Conservation (phyloP, 371 early-diverging fungal genomes). For the Chytridium lagenaria region DNA sequence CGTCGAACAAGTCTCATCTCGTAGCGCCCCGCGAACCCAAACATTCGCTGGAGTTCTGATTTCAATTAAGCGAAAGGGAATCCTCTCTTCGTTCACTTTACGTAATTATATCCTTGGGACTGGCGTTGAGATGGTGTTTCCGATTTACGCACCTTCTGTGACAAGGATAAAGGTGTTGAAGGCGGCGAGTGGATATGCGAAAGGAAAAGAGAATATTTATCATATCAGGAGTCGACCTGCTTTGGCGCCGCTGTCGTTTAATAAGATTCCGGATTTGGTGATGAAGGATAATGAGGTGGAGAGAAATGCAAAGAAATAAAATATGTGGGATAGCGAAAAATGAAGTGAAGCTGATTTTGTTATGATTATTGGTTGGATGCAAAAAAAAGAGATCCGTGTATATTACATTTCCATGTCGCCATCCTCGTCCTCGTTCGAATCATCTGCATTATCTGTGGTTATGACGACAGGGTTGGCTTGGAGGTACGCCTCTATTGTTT, state of each 20-base stretch:
- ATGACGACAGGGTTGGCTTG: slow-evolving; percentile 16
- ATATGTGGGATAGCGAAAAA: neutral
- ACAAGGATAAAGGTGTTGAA: slow-evolving; percentile 53
- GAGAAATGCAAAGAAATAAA: slow-evolving; percentile 1
- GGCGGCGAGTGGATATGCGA: slow-evolving; percentile 30
- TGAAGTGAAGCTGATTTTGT: neutral
- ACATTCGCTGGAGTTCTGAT: slow-evolving; percentile 57
- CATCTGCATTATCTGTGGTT: slow-evolving; percentile 13
- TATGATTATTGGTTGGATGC: neutral
- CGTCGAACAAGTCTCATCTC: slow-evolving; percentile 50
- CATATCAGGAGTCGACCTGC: slow-evolving; percentile 40
- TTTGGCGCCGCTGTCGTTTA: slow-evolving; percentile 40
- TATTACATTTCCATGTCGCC: slow-evolving; percentile 32
- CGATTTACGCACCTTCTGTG: slow-evolving; percentile 54
- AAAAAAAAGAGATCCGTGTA: neutral
- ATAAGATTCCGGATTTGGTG: slow-evolving; percentile 50
- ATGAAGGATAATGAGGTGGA: slow-evolving; percentile 44
- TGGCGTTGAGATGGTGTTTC: slow-evolving; percentile 55
- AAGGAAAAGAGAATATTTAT: slow-evolving; percentile 38
- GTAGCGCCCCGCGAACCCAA: slow-evolving; percentile 45
- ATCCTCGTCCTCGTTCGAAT: slow-evolving; percentile 20
- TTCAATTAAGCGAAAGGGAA: slow-evolving; percentile 47
- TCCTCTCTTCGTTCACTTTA: slow-evolving; percentile 48
- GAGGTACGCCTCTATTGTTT: slow-evolving; percentile 10
- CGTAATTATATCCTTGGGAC: slow-evolving; percentile 53